These are phyloP conservation scores for Curvularia sp. DNA, from an alignment of 2,329 filamentous ascomycete genomes.

Conservation along the genomic window DNA sequence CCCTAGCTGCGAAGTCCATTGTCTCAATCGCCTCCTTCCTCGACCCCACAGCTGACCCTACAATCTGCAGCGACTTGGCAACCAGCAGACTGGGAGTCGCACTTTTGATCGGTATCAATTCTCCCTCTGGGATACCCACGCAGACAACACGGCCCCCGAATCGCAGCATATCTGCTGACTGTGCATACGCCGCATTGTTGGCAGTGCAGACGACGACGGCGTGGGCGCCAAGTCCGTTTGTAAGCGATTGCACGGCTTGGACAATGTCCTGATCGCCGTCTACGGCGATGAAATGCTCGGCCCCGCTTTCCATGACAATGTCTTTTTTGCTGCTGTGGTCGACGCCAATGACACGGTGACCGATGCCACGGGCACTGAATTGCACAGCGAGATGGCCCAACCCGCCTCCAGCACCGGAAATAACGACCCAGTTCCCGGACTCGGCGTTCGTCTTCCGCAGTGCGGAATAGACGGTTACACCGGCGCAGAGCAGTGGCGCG, in stretches of 20 bases:
- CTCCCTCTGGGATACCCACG: conserved; percentile 59
- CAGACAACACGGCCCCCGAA: conserved; percentile 57
- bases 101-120: conserved; percentile 54
- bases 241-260: conserved; percentile 64
- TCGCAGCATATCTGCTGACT: conserved; percentile 51
- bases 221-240: conserved; percentile 66
- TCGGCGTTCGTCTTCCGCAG: conserved; percentile 67
- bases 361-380: conserved; percentile 67
- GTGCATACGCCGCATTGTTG: conserved; percentile 57
- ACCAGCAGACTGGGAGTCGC: conserved; percentile 53
- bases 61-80: conserved; percentile 53
- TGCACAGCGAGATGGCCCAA: conserved; percentile 71
- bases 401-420: conserved; percentile 65
- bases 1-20: conserved; percentile 54
- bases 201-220: conserved; percentile 65
- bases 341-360: conserved; percentile 69
- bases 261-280: conserved; percentile 60
- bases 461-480: conserved; percentile 71
- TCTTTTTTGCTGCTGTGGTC: conserved; percentile 71
- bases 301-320: conserved; percentile 66
- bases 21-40: conserved; percentile 59
- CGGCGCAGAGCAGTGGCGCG: conserved; percentile 71
- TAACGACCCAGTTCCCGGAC: conserved; percentile 67
- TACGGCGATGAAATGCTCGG: conserved; percentile 71
- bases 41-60: conserved; percentile 57